Base-by-base conservation (phyloP, 139 green algal genomes). In the Cymbomonas tetramitiformis region DNA sequence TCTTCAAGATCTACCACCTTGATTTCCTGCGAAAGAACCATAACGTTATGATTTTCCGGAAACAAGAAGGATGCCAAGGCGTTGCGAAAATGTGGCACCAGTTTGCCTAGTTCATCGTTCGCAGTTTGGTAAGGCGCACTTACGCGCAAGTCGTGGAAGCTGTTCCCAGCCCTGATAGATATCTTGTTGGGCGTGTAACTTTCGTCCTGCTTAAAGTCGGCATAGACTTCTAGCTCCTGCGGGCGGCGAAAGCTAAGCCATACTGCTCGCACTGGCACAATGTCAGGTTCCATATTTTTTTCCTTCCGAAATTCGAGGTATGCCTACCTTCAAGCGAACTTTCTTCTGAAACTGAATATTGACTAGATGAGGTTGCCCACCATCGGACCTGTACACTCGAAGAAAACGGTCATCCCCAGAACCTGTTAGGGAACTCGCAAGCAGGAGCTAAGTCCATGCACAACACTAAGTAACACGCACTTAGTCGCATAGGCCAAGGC, bases 201-300 rank as follows among this genome's bases (percentile, higher is more conserved):
- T 70, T 98, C 90, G 63, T 98, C 90, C 4, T 81, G 52, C 56
- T 86, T 89, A 69, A 77, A 95, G 63, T 98, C 85, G 2, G 87
- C 55, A 50, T 87, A 83, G 5, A 98, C n/a, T 18, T 80, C 78
- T 12, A 98, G 40, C 56, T 87, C 76, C 67, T 83, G 70, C n/a
- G n/a, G n/a, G n/a, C 28, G 40, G 8, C 38, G 30, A 28, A 61
- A 9, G 18, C 4, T 30, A 46, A 24, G 29, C 59, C 28, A 54
- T 59, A 38, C 5, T 33, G 34, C 25, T 6, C 8, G 8, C 24
- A 68, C 6, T 24, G 24, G 25, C 26, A 61, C n/a, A 68, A 63
- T 15, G 7, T 38, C 4, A 0, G 8, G 38, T 32, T 38, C 24
- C 12, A n/a, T 50, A 51, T 9, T 8, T 23, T 43, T 8, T 39